A percentile compares a stretch with the other conserved stretches of the same genome.
Evolutionary conservation across 1,284 basidiomycete genomes (phyloP).

Genomic region (Rhodotorula sp.): DNA sequence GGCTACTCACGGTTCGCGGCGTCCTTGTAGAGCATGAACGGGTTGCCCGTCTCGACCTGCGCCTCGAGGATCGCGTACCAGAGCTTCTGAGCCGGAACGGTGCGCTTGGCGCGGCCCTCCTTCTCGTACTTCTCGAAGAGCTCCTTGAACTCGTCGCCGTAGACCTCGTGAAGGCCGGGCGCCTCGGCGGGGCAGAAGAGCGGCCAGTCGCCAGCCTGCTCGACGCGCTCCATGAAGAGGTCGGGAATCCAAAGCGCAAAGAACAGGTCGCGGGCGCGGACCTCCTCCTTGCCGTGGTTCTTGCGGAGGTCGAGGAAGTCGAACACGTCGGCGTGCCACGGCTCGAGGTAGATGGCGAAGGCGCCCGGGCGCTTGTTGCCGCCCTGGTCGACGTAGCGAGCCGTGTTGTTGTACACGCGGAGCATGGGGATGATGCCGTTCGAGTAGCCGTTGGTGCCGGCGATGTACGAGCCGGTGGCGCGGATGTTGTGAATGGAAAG

Average conservation of each 20-base stretch:
- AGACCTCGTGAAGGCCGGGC: conserved; percentile 84
- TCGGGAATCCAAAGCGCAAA: conserved; percentile 97
- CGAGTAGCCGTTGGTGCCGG: conserved; percentile 66
- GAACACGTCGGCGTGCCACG: conserved; percentile 84
- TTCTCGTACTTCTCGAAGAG: conserved; percentile 89
- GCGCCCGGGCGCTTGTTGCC: conserved; percentile 99
- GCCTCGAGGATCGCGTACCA: conserved; percentile 98
- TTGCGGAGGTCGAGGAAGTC: conserved; percentile 98
- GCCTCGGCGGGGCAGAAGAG: conserved; percentile 98
- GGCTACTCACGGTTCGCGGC: conserved; percentile 52
- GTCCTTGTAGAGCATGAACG: conserved; percentile 96
- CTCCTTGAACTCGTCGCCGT: conserved; percentile 87
- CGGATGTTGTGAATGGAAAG: conserved; percentile 96
- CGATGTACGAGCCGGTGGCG: conserved; percentile 74
- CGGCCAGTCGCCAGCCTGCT: conserved; percentile 85
- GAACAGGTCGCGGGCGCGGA: conserved; percentile 94
- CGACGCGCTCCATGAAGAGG: conserved; percentile 96
- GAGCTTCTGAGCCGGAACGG: conserved; percentile 92
- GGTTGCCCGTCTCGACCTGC: conserved; percentile 96
- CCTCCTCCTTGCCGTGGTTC: conserved; percentile 99
- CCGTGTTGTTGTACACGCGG: conserved; percentile 96
- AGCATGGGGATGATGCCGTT: conserved; percentile 99
- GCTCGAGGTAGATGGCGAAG: conserved; percentile 63
- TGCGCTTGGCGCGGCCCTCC: conserved; percentile 84
- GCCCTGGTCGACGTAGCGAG: conserved; percentile 98